These are phyloP conservation scores for Penicillium desertorum DNA, from an alignment of 495 filamentous ascomycete species.

Conservation along the genomic window DNA sequence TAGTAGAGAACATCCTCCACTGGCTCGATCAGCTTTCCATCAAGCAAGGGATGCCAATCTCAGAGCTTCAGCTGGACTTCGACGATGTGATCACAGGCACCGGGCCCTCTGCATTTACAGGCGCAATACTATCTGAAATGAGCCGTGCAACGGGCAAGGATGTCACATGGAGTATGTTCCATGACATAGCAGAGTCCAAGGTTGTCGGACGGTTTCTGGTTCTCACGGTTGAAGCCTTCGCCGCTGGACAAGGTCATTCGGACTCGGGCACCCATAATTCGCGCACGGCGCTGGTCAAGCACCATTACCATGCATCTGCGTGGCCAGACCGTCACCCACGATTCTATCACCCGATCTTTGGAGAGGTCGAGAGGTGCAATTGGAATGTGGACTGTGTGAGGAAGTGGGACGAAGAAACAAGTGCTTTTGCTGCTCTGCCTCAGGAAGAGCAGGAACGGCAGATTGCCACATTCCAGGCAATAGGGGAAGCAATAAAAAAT, in stretches of 20 bases:
- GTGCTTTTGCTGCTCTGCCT: constrained; percentile 45
- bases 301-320: constrained; percentile 64
- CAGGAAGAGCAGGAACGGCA: constrained; percentile 49
- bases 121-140: constrained; percentile 60
- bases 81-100: constrained; percentile 68
- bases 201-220: constrained; percentile 57
- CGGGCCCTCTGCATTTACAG: constrained; percentile 65
- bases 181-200: constrained; percentile 57
- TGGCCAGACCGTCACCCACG: constrained; percentile 60
- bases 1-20: constrained; percentile 58
- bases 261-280: constrained; percentile 62
- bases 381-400: constrained; percentile 60
- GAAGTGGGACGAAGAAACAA: constrained; percentile 56
- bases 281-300: constrained; percentile 55
- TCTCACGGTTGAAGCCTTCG: constrained; percentile 62
- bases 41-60: constrained; percentile 51
- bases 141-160: constrained; percentile 31
- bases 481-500: constrained; percentile 9
- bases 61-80: constrained; percentile 59
- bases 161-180: constrained; percentile 57
- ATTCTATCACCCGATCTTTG: constrained; percentile 59
- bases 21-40: constrained; percentile 58
- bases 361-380: constrained; percentile 63
- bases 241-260: constrained; percentile 64
- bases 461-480: constrained; percentile 32